phyloP scores from a whole-genome alignment of 192 early-diverging fungal species.

The Backusella luteola region DNA sequence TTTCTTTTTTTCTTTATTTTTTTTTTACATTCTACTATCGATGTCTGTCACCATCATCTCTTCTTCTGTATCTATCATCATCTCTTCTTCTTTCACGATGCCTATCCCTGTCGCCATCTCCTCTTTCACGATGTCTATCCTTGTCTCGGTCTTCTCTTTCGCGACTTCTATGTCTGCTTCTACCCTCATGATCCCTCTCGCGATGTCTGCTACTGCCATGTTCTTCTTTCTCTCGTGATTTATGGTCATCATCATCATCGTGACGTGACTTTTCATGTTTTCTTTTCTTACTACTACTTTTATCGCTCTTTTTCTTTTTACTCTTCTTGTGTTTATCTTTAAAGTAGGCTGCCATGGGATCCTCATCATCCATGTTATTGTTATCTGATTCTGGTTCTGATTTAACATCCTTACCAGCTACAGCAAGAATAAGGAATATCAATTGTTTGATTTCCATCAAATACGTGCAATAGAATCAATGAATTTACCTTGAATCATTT shows the following conservation, averaged over 20 bases:
- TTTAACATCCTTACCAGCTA: slow-evolving; percentile 2
- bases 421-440: background rate
- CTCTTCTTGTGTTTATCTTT: slow-evolving; percentile 62
- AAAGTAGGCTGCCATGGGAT: slow-evolving; percentile 69
- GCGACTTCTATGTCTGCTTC: background rate
- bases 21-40: background rate
- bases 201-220: background rate
- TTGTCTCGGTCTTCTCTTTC: background rate
- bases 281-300: background rate
- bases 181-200: background rate
- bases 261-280: background rate
- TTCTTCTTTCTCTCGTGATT: background rate
- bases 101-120: background rate
- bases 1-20: too few relatives aligned
- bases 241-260: background rate
- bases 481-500: slow-evolving; percentile 23
- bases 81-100: background rate
- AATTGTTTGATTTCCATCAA: background rate
- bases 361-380: slow-evolving; percentile 31
- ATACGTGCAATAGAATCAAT: background rate
- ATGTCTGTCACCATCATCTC: background rate
- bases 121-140: background rate
- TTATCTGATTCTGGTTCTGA: slow-evolving; percentile 8
- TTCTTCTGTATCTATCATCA: background rate
- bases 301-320: slow-evolving; percentile 36